Evolutionary conservation across 805 yeast genomes (phyloP), one percentile per base, ranked within the genome.

Genomic region (Wickerhamiella azyma): DNA sequence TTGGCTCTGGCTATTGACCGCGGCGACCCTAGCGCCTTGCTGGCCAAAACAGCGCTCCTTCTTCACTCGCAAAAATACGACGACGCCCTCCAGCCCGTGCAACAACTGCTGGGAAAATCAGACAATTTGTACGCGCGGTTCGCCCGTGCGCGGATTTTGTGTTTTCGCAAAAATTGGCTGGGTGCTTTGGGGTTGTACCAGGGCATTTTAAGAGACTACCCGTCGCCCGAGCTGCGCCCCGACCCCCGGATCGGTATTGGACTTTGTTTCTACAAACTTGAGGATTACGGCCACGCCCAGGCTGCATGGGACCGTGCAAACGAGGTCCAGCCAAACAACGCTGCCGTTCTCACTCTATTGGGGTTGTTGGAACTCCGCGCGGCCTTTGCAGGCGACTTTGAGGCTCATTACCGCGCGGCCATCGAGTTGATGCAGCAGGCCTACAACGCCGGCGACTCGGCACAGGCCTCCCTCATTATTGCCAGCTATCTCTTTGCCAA

Each of bases 231-330:
- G 54, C 46, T 53, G 35, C 41, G 49, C 19, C 96, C 97, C 4
- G 96, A 89, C 65, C 94, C 96, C 16, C 72, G 99, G 62, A 73
- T 92, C 50, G 99, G 97, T 26, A 76, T 89, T 50, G 99, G 98
- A 30, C 66, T 92, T 52, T 88, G 96, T 62, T 89, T 79, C 59
- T 92, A 96, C 96, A 75, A 75, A 50, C 66, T 92, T 50, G 81
- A 81, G 44, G 94, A 85, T 60, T 74, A 75, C 52, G 73, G 72
- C 43, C 73, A 85, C 67, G 97, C 98, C 0, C 58, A 72, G 6
- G 66, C 67, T 42, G 81, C 97, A 0, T 92, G 97, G 96, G 73
- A 75, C 51, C 74, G 96, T 57, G 72, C 85, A 1, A 64, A 78
- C 28, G 81, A 79, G 58, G 62, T 89, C 37, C 75, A 81, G 51